Conservation (phyloP, 768 basidiomycete species). For the Leccinellum rugosiceps region DNA sequence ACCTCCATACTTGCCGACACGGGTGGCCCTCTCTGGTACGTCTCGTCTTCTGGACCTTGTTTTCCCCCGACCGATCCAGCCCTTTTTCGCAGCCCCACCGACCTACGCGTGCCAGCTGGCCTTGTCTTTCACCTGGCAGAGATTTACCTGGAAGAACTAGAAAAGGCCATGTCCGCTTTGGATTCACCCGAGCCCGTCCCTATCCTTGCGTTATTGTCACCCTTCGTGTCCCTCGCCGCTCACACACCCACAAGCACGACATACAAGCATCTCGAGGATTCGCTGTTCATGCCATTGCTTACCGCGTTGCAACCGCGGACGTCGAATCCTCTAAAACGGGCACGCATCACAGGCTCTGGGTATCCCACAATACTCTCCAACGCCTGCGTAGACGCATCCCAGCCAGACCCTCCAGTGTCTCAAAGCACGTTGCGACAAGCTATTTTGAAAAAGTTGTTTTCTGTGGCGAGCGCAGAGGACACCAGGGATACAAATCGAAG, state of each 20-base stretch:
- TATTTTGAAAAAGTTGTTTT: slow-evolving; percentile 64
- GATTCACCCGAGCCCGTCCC: slow-evolving; percentile 41
- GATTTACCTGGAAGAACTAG: slow-evolving; percentile 86
- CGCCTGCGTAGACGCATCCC: slow-evolving; percentile 46
- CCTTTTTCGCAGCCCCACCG: slow-evolving; percentile 49
- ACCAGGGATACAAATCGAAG: slow-evolving; percentile 76
- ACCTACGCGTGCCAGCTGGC: slow-evolving; percentile 71
- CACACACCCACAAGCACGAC: slow-evolving; percentile 60
- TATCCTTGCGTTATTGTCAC: slow-evolving; percentile 53
- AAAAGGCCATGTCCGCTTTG: slow-evolving; percentile 50
- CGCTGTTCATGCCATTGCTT: slow-evolving; percentile 70
- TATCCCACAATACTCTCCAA: slow-evolving; percentile 49
- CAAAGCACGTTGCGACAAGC: slow-evolving; percentile 44
- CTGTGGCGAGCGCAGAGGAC: slow-evolving; percentile 68
- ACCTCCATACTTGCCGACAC: slow-evolving; percentile 59
- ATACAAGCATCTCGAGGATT: slow-evolving; percentile 68
- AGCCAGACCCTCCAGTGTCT: slow-evolving; percentile 36
- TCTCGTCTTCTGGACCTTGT: not conserved
- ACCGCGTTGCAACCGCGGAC: slow-evolving; percentile 42
- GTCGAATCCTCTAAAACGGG: slow-evolving; percentile 46
- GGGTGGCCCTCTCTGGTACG: slow-evolving; percentile 87
- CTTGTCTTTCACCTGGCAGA: slow-evolving; percentile 86
- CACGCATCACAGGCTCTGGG: slow-evolving; percentile 31
- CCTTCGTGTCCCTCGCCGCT: slow-evolving; percentile 73
- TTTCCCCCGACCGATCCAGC: slow-evolving; percentile 3